Evolutionary conservation across 441 rosid species (phyloP).

Genomic region (Adansonia rubrostipa): DNA sequence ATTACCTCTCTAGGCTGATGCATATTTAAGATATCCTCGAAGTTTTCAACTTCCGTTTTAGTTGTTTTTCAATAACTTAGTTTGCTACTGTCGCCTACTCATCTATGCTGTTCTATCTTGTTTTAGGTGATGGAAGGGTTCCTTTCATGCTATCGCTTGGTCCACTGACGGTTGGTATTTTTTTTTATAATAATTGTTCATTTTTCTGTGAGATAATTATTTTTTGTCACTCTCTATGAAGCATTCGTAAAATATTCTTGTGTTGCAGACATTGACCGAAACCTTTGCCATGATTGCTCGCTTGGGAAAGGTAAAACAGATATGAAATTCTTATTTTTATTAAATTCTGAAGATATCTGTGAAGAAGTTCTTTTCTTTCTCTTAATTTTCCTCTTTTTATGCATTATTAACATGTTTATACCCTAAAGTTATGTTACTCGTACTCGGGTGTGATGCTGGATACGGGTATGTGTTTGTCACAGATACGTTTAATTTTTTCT

Average conservation of each 20-base stretch:
- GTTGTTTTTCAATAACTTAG: background rate
- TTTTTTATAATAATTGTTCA: too few species aligned
- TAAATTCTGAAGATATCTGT: background rate
- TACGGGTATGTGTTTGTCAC: too few species aligned
- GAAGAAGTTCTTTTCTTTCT: background rate
- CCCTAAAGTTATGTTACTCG: background rate
- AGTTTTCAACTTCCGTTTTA: background rate
- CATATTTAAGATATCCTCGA: background rate
- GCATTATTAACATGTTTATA: background rate
- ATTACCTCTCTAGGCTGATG: background rate
- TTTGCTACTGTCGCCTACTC: background rate
- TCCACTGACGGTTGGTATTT: constrained; percentile 64
- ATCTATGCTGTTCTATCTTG: constrained; percentile 31
- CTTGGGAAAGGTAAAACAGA: constrained; percentile 66
- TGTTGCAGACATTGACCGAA: constrained; percentile 78
- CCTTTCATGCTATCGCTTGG: constrained; percentile 80
- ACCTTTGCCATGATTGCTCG: constrained; percentile 88
- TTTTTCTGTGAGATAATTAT: background rate
- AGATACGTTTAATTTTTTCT: too few species aligned
- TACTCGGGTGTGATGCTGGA: background rate
- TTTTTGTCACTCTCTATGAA: constrained; percentile 18
- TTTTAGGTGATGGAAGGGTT: constrained; percentile 79
- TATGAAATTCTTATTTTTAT: constrained; percentile 14
- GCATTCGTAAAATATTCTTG: constrained; percentile 15
- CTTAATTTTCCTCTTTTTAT: background rate